Conservation (phyloP, 2,329 filamentous ascomycete species). For the Sporothrix variecibatus region DNA sequence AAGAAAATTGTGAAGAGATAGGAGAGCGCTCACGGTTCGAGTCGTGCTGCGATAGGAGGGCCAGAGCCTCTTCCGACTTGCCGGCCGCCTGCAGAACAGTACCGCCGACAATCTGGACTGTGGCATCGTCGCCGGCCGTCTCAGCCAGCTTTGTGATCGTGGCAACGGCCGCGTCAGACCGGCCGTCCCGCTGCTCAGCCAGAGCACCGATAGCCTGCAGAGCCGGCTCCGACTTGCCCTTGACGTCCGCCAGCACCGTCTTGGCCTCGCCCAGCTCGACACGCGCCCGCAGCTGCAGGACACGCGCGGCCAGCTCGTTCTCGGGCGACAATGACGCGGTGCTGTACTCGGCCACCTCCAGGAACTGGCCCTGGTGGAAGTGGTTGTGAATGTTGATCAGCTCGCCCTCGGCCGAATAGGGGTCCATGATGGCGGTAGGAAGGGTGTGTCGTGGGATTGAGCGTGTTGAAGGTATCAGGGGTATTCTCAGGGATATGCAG, state of each 20-base stretch:
- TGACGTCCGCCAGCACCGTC: slow-evolving; percentile 69
- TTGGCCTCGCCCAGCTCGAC: slow-evolving; percentile 78
- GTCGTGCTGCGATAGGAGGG: slow-evolving; percentile 78
- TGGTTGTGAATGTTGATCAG: slow-evolving; percentile 70
- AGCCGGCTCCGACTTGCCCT: slow-evolving; percentile 66
- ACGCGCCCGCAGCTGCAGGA: slow-evolving; percentile 79
- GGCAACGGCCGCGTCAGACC: slow-evolving; percentile 62
- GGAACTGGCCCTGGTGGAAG: slow-evolving; percentile 81
- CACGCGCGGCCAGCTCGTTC: slow-evolving; percentile 73
- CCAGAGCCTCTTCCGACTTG: slow-evolving; percentile 81
- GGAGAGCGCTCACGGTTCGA: slow-evolving; percentile 67
- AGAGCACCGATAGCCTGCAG: slow-evolving; percentile 75
- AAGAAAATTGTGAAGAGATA: too few species aligned
- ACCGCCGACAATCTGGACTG: slow-evolving; percentile 80
- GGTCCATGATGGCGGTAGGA: slow-evolving; percentile 56
- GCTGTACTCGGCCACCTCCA: slow-evolving; percentile 83
- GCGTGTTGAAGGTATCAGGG: not conserved
- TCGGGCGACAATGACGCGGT: slow-evolving; percentile 74
- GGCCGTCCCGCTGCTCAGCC: slow-evolving; percentile 65
- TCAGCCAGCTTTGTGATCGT: slow-evolving; percentile 68
- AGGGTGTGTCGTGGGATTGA: not conserved
- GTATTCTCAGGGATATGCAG: not conserved
- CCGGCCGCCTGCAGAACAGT: slow-evolving; percentile 78
- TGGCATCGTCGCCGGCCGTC: slow-evolving; percentile 69
- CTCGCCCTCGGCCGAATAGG: slow-evolving; percentile 71